Evolutionary conservation across 371 early-diverging fungal genomes (phyloP), one percentile per base, ranked within the genome.

Genomic region (Mucor indicus): DNA sequence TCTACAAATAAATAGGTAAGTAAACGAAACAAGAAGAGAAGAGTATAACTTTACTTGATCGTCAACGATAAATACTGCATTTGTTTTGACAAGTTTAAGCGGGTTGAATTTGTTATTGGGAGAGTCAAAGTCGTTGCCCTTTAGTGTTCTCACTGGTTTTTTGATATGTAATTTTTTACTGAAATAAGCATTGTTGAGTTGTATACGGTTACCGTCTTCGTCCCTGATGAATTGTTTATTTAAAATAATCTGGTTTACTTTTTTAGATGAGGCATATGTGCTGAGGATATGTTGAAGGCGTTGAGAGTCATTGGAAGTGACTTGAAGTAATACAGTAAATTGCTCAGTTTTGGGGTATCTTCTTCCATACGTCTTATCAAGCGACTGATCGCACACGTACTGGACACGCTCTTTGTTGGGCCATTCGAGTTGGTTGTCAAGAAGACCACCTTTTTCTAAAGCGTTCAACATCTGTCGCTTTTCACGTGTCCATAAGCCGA

Each of bases 21-120:
- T n/a, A n/a, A 11, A 15, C 30, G 6, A 44, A 12, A 7, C 1
- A 30, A 3, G 37, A 5, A 9, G n/a, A 33, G 6, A 15, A n/a
- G n/a, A n/a, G n/a, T n/a, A n/a, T n/a, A n/a, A n/a, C n/a, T n/a
- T 47, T 60, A 69, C 57, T 44, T 58, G 55, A 22, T 47, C 57
- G 41, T 69, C 67, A n/a, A 35, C 25, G 9, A 69, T 23, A 47
- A 53, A 55, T 0, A 69, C 59, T 12, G 53, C 40, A 4, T 36
- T 29, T 1, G 69, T 68, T 4, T 17, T 42, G 9, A 69, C 29
- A 4, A 44, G 45, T 21, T 53, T 49, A 27, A 68, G 48, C 12
- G 71, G 66, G 40, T 69, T 59, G 40, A 62, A 64, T 16, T 48
- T 38, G 22, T 45, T 55, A 46, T 72, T 66, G 27, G 38, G 46